Conservation (phyloP, 805 yeast genomes). For the Hyphopichia homilentoma region DNA sequence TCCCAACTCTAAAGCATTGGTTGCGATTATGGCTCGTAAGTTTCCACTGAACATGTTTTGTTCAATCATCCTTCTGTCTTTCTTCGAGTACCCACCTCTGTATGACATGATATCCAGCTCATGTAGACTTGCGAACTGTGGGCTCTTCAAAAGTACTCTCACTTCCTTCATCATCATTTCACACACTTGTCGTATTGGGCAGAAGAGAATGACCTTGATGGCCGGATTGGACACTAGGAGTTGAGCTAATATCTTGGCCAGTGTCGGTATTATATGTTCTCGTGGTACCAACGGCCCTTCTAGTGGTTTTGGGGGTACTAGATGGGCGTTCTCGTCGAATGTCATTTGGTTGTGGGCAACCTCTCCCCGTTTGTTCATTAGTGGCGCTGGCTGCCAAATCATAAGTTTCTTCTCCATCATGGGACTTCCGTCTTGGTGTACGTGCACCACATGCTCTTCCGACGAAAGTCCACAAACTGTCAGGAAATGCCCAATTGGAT, state of each 20-base stretch:
- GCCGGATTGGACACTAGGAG: slow-evolving; percentile 51
- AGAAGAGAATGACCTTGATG: slow-evolving; percentile 83
- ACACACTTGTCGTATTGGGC: slow-evolving; percentile 81
- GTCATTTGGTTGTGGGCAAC: slow-evolving; percentile 10
- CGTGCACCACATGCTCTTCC: slow-evolving; percentile 46
- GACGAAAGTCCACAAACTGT: slow-evolving; percentile 63
- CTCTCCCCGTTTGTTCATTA: slow-evolving; percentile 55
- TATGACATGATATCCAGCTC: slow-evolving; percentile 79
- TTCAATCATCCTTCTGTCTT: slow-evolving; percentile 85
- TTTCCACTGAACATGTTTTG: slow-evolving; percentile 86
- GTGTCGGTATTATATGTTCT: slow-evolving; percentile 67
- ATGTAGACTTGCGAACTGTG: slow-evolving; percentile 16
- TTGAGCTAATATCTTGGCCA: slow-evolving; percentile 69
- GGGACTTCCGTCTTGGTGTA: slow-evolving; percentile 85
- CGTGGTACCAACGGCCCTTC: slow-evolving; percentile 34
- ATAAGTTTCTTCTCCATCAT: slow-evolving; percentile 70
- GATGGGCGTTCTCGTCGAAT: neutral
- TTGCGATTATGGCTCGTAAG: slow-evolving; percentile 82
- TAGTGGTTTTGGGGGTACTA: slow-evolving; percentile 4
- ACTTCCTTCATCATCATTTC: slow-evolving; percentile 86
- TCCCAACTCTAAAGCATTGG: slow-evolving; percentile 94
- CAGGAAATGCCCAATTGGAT: slow-evolving; percentile 71
- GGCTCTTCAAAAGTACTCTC: slow-evolving; percentile 44
- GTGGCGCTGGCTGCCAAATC: slow-evolving; percentile 80
- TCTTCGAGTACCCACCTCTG: slow-evolving; percentile 89